These are phyloP conservation scores for Penicillium paxilli DNA, from an alignment of 495 filamentous ascomycete species.

Conservation along the genomic window DNA sequence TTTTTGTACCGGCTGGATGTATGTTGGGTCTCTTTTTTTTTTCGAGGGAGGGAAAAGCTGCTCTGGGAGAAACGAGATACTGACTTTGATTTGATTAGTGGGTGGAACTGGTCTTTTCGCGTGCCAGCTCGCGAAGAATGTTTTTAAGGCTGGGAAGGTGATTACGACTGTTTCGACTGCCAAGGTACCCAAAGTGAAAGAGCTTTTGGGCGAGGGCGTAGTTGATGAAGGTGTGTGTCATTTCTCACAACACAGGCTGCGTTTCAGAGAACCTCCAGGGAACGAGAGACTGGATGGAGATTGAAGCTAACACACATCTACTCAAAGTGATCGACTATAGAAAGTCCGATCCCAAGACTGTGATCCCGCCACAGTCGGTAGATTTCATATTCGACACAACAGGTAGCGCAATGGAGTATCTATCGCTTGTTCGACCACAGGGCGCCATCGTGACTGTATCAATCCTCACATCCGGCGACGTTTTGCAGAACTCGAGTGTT, in stretches of 20 bases:
- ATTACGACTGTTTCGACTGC: constrained; percentile 54
- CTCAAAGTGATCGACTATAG: constrained; percentile 49
- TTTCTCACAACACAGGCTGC: constrained; percentile 4
- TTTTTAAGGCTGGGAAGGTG: constrained; percentile 49
- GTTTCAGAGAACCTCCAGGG: not conserved
- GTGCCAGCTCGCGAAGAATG: constrained; percentile 54
- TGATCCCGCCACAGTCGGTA: constrained; percentile 39
- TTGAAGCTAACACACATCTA: constrained; percentile 22
- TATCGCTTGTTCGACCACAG: constrained; percentile 38
- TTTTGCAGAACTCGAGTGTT: constrained; percentile 15
- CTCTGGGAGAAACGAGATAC: not conserved
- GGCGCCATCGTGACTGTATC: constrained; percentile 12
- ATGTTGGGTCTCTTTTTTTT: constrained; percentile 9
- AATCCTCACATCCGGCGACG: constrained; percentile 11
- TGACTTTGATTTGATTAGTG: constrained; percentile 23
- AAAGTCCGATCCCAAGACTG: constrained; percentile 38
- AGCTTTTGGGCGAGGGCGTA: constrained; percentile 34
- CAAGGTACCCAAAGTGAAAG: constrained; percentile 48
- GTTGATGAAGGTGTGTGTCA: constrained; percentile 32
- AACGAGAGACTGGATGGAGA: not conserved
- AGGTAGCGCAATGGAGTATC: constrained; percentile 25
- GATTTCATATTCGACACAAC: constrained; percentile 58
- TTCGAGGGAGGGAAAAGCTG: too few relatives aligned
- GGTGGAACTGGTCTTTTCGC: constrained; percentile 49
- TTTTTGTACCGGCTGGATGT: constrained; percentile 51